Evolutionary conservation across 2,329 filamentous ascomycete species (phyloP).

Genomic region (Epichloe uncinata): DNA sequence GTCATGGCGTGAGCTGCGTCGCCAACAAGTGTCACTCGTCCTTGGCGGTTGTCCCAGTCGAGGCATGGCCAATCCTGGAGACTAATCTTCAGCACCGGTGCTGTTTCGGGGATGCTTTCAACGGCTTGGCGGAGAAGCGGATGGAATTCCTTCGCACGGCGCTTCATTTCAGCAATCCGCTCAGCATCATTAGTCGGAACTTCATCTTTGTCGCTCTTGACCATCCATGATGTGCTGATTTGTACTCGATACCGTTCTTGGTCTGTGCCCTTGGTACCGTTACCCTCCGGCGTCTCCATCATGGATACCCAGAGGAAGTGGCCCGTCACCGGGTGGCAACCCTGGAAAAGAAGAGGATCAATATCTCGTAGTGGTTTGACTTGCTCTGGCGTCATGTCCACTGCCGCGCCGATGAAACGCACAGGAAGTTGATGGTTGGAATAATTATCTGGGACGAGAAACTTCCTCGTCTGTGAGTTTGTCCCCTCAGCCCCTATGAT

Average conservation of each 20-base stretch:
- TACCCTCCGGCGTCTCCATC: slow-evolving; percentile 26
- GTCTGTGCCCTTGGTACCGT: slow-evolving; percentile 19
- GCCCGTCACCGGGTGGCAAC: slow-evolving; percentile 34
- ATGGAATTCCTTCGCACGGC: slow-evolving; percentile 18
- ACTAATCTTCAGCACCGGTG: slow-evolving; percentile 22
- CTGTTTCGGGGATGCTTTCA: slow-evolving; percentile 28
- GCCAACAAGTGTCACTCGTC: slow-evolving; percentile 34
- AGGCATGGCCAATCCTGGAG: slow-evolving; percentile 24
- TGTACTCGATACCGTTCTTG: slow-evolving; percentile 27
- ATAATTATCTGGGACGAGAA: slow-evolving; percentile 19
- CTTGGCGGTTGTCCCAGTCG: slow-evolving; percentile 28
- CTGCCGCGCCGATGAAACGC: slow-evolving; percentile 23
- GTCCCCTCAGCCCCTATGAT: slow-evolving; percentile 27
- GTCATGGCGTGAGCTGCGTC: slow-evolving; percentile 48
- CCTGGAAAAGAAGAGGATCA: slow-evolving; percentile 42
- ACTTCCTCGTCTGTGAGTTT: slow-evolving; percentile 22
- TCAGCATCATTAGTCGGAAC: slow-evolving; percentile 19
- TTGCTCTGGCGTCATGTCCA: slow-evolving; percentile 24
- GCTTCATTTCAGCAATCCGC: slow-evolving; percentile 27
- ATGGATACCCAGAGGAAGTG: slow-evolving; percentile 37
- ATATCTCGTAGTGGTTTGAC: slow-evolving; percentile 28
- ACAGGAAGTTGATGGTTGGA: slow-evolving; percentile 23
- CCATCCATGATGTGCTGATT: slow-evolving; percentile 33
- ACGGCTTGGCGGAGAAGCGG: slow-evolving; percentile 28
- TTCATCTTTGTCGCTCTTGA: slow-evolving; percentile 19